These are phyloP conservation scores for Meyerozyma carpophila DNA, from an alignment of 1,139 yeast species.

Conservation along the genomic window DNA sequence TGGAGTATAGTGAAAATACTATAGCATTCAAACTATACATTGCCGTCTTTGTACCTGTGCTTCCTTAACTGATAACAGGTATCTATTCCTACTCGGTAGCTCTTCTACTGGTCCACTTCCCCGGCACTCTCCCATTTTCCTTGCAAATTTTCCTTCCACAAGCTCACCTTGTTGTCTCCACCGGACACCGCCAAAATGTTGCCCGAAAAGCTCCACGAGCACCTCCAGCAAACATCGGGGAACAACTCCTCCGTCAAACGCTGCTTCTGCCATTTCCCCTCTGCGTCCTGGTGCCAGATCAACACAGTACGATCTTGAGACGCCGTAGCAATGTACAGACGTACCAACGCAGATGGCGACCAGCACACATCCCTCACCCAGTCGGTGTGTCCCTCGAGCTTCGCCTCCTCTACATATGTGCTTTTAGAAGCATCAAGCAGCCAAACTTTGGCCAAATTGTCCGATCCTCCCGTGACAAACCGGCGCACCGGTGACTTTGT, in stretches of 20 bases:
- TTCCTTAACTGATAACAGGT: no score
- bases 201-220: slow-evolving; percentile 95
- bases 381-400: slow-evolving; percentile 85
- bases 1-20: no score
- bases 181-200: slow-evolving; percentile 93
- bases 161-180: slow-evolving; percentile 90
- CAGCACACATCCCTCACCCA: slow-evolving; percentile 99
- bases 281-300: slow-evolving; percentile 79
- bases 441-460: slow-evolving; percentile 92
- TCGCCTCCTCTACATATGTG: slow-evolving; percentile 67
- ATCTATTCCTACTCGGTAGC: no score
- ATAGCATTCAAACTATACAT: background rate
- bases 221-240: slow-evolving; percentile 98
- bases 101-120: slow-evolving; percentile 70
- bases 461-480: slow-evolving; percentile 94
- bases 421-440: slow-evolving; percentile 51
- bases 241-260: slow-evolving; percentile 72
- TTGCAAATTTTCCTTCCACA: slow-evolving; percentile 92
- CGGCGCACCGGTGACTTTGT: slow-evolving; percentile 37
- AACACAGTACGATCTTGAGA: slow-evolving; percentile 94
- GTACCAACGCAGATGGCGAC: slow-evolving; percentile 87
- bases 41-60: no score
- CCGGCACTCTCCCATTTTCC: slow-evolving; percentile 98
- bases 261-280: slow-evolving; percentile 77
- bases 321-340: slow-evolving; percentile 94